Base-by-base conservation (phyloP, 2,329 filamentous ascomycete genomes). In the Arthrobotrys sinensis region DNA sequence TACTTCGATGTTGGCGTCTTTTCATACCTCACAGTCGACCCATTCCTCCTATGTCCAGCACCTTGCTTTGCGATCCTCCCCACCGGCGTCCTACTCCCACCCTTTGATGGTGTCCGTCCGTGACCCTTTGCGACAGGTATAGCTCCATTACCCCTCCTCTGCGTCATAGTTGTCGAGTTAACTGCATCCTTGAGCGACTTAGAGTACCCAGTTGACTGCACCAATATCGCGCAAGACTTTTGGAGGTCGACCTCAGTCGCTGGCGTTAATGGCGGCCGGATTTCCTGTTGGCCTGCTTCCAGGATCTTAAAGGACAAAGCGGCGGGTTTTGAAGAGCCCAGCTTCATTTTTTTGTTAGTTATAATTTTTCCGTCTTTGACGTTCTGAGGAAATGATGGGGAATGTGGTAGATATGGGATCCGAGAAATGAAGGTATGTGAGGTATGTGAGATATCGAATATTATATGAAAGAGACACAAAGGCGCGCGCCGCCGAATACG, bases 211-310 rank as follows among this genome's bases (percentile, higher is more conserved):
- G 75, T 64, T 12, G 75, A 78, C n/a, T 78, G 75, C 11, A 78
- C 75, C 7, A 78, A 46, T 52, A 64, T 78, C 2, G 75, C 75
- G 38, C 75, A 78, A 19, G 75, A 78, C 36, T 78, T 78, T 34
- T 78, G 75, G 3, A 78, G 48, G 19, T 78, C 75, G 4, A 78
- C 75, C 43, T 78, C 75, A 1, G 75, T 78, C n/a, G 75, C 67
- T 8, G 75, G 75, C 11, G 75, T 78, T 24, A 78, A 52, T 7
- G 75, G 75, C 3, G 75, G 75, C 12, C 67, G 62, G 8, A 78
- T 67, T 45, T 78, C 67, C 21, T 78, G 50, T 48, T 53, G 67
- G 36, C 60, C 62, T 16, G 63, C 50, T 24, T 72, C 48, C 14
- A 43, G 67, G 19, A 72, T 32, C 55, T 78, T 78, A 62, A 78